Base-by-base conservation (phyloP, 2,329 filamentous ascomycete genomes). In the Fusarium sp. region DNA sequence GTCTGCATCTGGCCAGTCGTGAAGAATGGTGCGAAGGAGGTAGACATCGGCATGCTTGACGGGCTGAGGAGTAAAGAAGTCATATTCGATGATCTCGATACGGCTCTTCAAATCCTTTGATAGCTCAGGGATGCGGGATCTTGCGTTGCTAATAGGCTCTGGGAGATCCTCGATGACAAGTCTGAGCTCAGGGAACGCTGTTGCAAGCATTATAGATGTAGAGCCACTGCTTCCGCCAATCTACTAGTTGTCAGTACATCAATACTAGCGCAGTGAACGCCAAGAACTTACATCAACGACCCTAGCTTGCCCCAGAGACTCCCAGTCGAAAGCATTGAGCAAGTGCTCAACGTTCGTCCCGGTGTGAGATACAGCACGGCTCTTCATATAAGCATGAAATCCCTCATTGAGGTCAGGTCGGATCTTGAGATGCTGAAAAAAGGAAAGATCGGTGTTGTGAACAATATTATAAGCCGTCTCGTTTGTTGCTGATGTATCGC, bases 1-100 rank as follows among this genome's bases (percentile, higher is more conserved):
- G 39, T 77, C 77, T 1, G 75, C 72, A n/a, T 80, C 77, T 1
- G 78, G 76, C 78, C 77, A 80, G 61, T 80, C 77, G 34, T 80
- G 78, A 0, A 79, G 51, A 17, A 79, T 72, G 9, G 73, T 75
- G 15, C 76, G 75, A 3, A 79, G 34, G 15, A 73, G 76, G 40
- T 79, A 79, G 1, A 79, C 68, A n/a, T 78, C 72, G 5, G 77
- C 73, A 7, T 52, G 58, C 9, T 69, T 62, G 7, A 74, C 46
- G 2, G 79, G 79, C 24, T 80, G 78, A 1, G 61, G 47, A 7
- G 76, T 56, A 56, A 80, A 80, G 44, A 80, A 80, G 62, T 79
- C 70, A 55, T 80, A 77, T 3, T 64, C 54, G 5, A 66, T 44
- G 9, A 78, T 71, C 10, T 70, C 46, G 26, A 78, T 70, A 1